A percentile compares a stretch with the other conserved stretches of the same genome.
Conservation (phyloP, 495 filamentous ascomycete genomes). For the Pyronema omphalodes region DNA sequence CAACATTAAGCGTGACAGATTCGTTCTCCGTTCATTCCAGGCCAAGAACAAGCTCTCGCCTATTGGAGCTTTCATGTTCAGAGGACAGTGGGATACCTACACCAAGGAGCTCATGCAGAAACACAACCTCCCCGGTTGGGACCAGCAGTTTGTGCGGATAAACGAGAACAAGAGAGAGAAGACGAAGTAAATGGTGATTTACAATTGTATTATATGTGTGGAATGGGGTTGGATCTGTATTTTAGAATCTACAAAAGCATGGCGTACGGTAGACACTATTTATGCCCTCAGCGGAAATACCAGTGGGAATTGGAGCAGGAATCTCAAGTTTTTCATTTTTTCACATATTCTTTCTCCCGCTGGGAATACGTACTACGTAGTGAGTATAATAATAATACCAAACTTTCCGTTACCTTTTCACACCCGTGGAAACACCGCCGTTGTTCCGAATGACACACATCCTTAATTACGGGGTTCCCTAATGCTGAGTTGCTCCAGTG, state of each 20-base stretch:
- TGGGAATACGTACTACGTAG: too few species aligned
- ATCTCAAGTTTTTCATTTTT: too few species aligned
- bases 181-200: too few species aligned
- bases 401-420: too few species aligned
- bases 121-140: slow-evolving; percentile 51
- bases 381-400: too few species aligned
- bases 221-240: background rate
- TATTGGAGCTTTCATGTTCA: slow-evolving; percentile 73
- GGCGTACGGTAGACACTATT: background rate
- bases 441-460: too few species aligned
- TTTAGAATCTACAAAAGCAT: background rate
- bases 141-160: slow-evolving; percentile 59
- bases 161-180: background rate
- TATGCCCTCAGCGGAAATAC: background rate
- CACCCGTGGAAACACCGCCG: too few species aligned
- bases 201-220: background rate
- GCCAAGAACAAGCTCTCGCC: slow-evolving; percentile 47
- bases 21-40: slow-evolving; percentile 52
- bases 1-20: slow-evolving; percentile 38
- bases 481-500: too few species aligned
- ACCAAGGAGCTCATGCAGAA: slow-evolving; percentile 72
- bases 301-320: too few species aligned
- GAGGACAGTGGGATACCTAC: slow-evolving; percentile 70
- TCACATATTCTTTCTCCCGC: too few species aligned
- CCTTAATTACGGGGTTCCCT: too few species aligned